These are phyloP conservation scores for Aphanoascus verrucosus DNA, from an alignment of 2,329 filamentous ascomycete genomes.

Conservation along the genomic window DNA sequence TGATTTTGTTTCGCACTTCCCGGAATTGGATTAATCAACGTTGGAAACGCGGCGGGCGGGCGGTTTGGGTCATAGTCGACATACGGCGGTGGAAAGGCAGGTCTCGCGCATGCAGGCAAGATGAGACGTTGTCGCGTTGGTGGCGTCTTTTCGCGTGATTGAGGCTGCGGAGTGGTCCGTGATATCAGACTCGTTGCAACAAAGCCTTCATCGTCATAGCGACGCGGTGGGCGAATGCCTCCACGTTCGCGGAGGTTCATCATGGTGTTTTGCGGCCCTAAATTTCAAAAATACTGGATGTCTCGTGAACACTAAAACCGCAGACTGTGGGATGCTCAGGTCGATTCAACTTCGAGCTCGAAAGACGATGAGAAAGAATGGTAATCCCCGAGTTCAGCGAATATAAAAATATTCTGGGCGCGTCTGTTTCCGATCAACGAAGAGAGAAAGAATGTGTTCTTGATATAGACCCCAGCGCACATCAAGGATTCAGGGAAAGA, in stretches of 20 bases:
- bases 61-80: conserved; percentile 31
- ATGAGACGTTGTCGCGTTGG: conserved; percentile 11
- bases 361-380: background rate
- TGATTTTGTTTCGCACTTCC: background rate
- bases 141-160: conserved; percentile 5
- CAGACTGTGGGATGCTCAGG: background rate
- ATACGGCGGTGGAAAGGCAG: conserved; percentile 14
- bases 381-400: background rate
- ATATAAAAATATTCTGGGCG: background rate
- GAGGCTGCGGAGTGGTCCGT: conserved; percentile 19
- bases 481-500: background rate
- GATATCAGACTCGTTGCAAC: background rate
- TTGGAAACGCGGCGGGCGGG: conserved; percentile 36
- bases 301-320: background rate
- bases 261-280: background rate
- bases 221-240: conserved; percentile 5
- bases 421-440: background rate
- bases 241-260: conserved; percentile 11
- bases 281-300: background rate
- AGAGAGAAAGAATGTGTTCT: background rate
- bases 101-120: conserved; percentile 13
- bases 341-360: background rate
- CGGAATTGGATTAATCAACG: conserved; percentile 19
- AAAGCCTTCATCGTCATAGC: conserved; percentile 10
- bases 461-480: background rate